A percentile compares a stretch with the other conserved stretches of the same genome.
Evolutionary conservation across 805 yeast genomes (phyloP).

Genomic region (Yarrowia sp.): DNA sequence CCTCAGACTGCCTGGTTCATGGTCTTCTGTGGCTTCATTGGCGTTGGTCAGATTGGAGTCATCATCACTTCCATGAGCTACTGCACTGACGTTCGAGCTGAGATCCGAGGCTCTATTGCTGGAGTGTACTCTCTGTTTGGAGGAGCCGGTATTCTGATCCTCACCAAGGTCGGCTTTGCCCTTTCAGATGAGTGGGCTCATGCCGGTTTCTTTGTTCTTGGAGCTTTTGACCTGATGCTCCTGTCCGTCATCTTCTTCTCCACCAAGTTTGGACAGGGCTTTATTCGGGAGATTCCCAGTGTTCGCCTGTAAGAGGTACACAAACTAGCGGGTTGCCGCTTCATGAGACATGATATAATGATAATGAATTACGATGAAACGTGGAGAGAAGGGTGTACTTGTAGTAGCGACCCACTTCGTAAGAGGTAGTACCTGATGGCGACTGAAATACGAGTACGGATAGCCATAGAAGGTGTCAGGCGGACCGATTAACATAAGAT

Average conservation of each 20-base stretch:
- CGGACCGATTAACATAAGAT: no score
- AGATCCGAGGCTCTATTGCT: slow-evolving; percentile 65
- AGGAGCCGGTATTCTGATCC: slow-evolving; percentile 67
- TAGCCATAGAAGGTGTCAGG: no score
- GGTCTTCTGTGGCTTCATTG: slow-evolving; percentile 57
- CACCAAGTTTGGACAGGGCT: slow-evolving; percentile 27
- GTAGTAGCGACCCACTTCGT: no score
- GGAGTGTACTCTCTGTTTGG: slow-evolving; percentile 75
- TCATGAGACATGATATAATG: slow-evolving; percentile 29
- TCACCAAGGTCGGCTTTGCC: slow-evolving; percentile 67
- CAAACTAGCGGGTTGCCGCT: no score
- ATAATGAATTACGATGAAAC: slow-evolving; percentile 25
- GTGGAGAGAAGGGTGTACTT: no score
- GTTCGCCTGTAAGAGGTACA: slow-evolving; percentile 6
- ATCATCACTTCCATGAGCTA: slow-evolving; percentile 70
- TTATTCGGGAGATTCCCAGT: slow-evolving; percentile 27
- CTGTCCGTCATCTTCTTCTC: slow-evolving; percentile 32
- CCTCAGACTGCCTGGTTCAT: slow-evolving; percentile 25
- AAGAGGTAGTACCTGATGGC: no score
- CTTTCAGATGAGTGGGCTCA: slow-evolving; percentile 64
- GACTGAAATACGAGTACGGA: no score
- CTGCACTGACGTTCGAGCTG: slow-evolving; percentile 56
- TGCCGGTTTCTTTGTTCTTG: slow-evolving; percentile 65
- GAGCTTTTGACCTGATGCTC: slow-evolving; percentile 51
- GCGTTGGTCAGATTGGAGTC: slow-evolving; percentile 67